Conservation (phyloP, 371 early-diverging fungal species). For the Capniomyces stellatus region DNA sequence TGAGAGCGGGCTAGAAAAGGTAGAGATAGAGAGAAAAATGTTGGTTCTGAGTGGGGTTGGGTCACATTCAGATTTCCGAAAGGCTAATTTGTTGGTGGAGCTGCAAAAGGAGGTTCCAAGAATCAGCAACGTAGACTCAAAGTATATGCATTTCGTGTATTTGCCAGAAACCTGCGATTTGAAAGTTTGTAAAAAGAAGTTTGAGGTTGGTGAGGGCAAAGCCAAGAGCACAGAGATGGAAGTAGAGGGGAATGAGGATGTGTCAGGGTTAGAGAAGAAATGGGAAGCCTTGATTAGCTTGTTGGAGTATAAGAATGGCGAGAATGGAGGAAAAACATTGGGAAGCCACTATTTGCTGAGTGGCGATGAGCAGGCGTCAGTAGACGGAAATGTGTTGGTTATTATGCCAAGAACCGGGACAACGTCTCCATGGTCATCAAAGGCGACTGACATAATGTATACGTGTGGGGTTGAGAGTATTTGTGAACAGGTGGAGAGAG, state of each 20-base stretch:
- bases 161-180: not conserved
- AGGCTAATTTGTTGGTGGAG: not conserved
- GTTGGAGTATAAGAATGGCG: not conserved
- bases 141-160: not conserved
- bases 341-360: not conserved
- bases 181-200: not conserved
- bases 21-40: not conserved
- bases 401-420: constrained; percentile 82
- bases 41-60: not conserved
- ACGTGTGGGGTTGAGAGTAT: constrained; percentile 55
- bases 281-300: not conserved
- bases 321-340: not conserved
- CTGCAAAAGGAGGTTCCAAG: not conserved
- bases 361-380: not conserved
- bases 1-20: too few relatives aligned
- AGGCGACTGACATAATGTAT: constrained; percentile 89
- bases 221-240: too few relatives aligned
- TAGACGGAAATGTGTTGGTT: constrained; percentile 20
- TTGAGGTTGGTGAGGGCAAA: not conserved
- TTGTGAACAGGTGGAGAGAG: constrained; percentile 76
- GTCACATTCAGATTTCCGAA: not conserved
- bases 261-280: not conserved
- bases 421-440: constrained; percentile 97
- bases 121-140: not conserved
- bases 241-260: not conserved